A percentile compares a stretch with the other conserved stretches of the same genome.
These are phyloP conservation scores for Coniochaeta hoffmannii DNA, from an alignment of 2,329 filamentous ascomycete species.

Conservation along the genomic window DNA sequence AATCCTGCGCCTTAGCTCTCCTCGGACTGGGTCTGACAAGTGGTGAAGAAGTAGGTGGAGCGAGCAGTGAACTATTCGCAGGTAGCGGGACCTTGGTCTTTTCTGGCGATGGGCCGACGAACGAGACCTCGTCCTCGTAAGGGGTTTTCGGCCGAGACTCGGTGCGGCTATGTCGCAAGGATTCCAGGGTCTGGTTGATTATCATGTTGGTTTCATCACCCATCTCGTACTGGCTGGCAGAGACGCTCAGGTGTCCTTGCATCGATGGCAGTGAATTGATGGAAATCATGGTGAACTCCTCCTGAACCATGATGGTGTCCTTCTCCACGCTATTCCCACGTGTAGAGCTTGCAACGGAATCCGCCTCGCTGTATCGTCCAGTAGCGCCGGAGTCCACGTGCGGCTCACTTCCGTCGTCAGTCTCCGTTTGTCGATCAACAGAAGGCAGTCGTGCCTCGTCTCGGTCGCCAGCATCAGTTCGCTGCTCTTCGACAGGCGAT, in stretches of 20 bases:
- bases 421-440: constrained; percentile 5
- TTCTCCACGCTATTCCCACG: constrained; percentile 22
- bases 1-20: constrained; percentile 11
- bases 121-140: constrained; percentile 3
- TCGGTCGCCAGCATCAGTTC: constrained; percentile 3
- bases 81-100: background rate
- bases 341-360: constrained; percentile 32
- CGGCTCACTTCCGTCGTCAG: constrained; percentile 1
- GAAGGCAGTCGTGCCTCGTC: constrained; percentile 11
- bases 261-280: constrained; percentile 47
- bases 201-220: constrained; percentile 50
- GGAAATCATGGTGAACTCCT: constrained; percentile 54
- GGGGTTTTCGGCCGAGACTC: background rate
- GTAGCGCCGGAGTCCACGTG: constrained; percentile 12
- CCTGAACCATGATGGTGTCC: constrained; percentile 24
- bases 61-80: constrained; percentile 2
- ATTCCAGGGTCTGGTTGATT: constrained; percentile 47
- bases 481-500: background rate
- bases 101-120: background rate
- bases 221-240: constrained; percentile 33
- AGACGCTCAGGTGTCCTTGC: constrained; percentile 27
- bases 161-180: constrained; percentile 29
- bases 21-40: constrained; percentile 9
- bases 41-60: constrained; percentile 7
- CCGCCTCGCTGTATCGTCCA: constrained; percentile 18